Base-by-base conservation (phyloP, 306 rosid species). In the Pterocarpus santalinus region DNA sequence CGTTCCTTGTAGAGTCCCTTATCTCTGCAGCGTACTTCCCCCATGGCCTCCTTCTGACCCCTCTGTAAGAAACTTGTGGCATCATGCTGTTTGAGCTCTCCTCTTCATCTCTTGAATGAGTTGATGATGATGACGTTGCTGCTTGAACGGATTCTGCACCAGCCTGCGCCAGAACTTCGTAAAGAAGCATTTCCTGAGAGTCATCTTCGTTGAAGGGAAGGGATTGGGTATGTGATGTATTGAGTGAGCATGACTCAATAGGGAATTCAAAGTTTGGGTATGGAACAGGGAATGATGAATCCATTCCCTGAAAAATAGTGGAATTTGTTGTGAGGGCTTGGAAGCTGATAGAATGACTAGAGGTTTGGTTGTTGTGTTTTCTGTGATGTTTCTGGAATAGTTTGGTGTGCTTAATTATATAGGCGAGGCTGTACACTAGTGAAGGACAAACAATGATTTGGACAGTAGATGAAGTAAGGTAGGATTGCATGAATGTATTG, bases 1-100 rank as follows among this genome's bases (percentile, higher is more conserved):
- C 94, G 16, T 87, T 82, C 77, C 94, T 77, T 0, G 94, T 88
- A 0, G 97, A 91, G 52, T 91, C 94, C 49, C 92, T 84, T 67
- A 91, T 91, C 89, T 91, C 97, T 4, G 96, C 94, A 1, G 93
- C 93, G 33, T 36, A 91, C 55, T 91, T 91, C 38, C 97, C 97
- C 97, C 94, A 91, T 1, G 94, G 94, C 80, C 92, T 75, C 81
- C 86, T 76, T 34, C 94, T 58, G 1, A 90, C 97, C 2, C 97
- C 97, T 79, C 97, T 70, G 74, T 86, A 88, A 0, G 87, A 56
- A 6, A 73, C 33, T 70, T 53, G 22, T 16, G 5, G 30, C 33
- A 2, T 1, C 71, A 2, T 51, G 30, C 75, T 28, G 38, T 13
- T 51, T 53, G 88, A 83, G 65, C 73, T 80, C 39, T 76, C 91